These are phyloP conservation scores for Fusarium odoratissimum DNA, from an alignment of 2,329 filamentous ascomycete genomes.

Conservation along the genomic window DNA sequence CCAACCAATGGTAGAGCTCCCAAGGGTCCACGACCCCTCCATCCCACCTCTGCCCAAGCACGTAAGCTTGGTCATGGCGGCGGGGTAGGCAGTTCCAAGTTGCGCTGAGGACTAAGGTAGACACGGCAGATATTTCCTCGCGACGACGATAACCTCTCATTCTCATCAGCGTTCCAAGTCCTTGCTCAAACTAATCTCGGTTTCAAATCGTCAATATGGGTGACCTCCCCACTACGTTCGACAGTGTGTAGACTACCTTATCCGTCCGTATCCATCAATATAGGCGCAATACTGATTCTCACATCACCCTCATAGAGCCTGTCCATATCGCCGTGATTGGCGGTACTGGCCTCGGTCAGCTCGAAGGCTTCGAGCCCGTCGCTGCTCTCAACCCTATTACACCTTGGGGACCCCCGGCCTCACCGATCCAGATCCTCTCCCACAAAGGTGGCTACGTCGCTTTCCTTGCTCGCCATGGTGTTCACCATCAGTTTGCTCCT, in stretches of 20 bases:
- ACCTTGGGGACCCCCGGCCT: slow-evolving; percentile 86
- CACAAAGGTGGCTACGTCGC: slow-evolving; percentile 86
- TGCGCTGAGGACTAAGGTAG: slow-evolving; percentile 13
- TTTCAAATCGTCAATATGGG: slow-evolving; percentile 54
- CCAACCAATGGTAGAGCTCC: slow-evolving; percentile 35
- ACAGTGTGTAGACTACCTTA: slow-evolving; percentile 58
- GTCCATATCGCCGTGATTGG: slow-evolving; percentile 91
- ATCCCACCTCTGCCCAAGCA: slow-evolving; percentile 26
- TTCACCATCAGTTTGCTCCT: slow-evolving; percentile 88
- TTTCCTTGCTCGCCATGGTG: slow-evolving; percentile 93
- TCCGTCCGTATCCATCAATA: not conserved
- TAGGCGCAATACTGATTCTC: slow-evolving; percentile 25
- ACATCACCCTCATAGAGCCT: slow-evolving; percentile 59
- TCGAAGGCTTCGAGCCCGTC: slow-evolving; percentile 87
- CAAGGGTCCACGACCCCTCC: slow-evolving; percentile 44
- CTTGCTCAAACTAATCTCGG: not conserved
- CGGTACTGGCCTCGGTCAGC: slow-evolving; percentile 89
- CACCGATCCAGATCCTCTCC: slow-evolving; percentile 85
- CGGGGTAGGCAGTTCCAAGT: slow-evolving; percentile 35
- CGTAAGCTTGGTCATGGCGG: slow-evolving; percentile 42
- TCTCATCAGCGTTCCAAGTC: slow-evolving; percentile 6
- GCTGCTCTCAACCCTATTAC: slow-evolving; percentile 81
- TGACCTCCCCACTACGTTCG: slow-evolving; percentile 67
- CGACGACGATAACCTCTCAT: slow-evolving; percentile 18
- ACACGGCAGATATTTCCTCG: slow-evolving; percentile 23